Base-by-base conservation (phyloP, 2,329 filamentous ascomycete species). In the Cladosporium sp. region DNA sequence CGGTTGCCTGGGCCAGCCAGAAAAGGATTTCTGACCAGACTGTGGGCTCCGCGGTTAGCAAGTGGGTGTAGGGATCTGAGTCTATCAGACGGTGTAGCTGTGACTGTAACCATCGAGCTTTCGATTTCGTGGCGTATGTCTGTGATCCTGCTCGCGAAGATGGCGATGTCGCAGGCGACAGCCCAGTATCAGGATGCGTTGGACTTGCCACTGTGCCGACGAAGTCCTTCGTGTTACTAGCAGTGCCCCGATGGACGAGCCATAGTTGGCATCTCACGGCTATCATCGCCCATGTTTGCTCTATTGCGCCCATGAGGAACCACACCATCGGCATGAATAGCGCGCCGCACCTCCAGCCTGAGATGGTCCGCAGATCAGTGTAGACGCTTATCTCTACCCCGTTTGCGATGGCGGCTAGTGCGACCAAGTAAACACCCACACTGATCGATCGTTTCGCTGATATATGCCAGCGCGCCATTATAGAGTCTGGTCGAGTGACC, bases 321-420 rank as follows among this genome's bases (percentile, higher is more conserved):
- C 50, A 52, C 8, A 52, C 50, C 50, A 52, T 25, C 7, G 50
- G 50, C 50, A 52, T 42, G 50, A 52, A 52, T 9, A 52, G 50
- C 12, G 50, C 50, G 39, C 37, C 50, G 11, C 50, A 52, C n/a
- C 20, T 40, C 50, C 50, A 52, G 20, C 50, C 50, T 3, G 50
- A 42, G 14, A 52, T 52, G 3, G 50, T 52, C 3, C 50, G 50
- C 5, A 52, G 14, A 17, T 52, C 50, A 3, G 50, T 52, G 50
- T 52, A 52, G 14, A 52, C 8, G 15, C 50, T 52, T 11, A 40
- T 40, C 2, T 52, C 17, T 22, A 40, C 50, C 6, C 50, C 50
- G 20, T 40, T 52, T 25, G 20, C 50, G 25, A 52, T 28, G 12
- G 50, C 50, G 7, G 20, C 9, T 12, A 52, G 36, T 9, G 37